phyloP scores from a whole-genome alignment of 257 asterid genomes.

The Ballota nigra region DNA sequence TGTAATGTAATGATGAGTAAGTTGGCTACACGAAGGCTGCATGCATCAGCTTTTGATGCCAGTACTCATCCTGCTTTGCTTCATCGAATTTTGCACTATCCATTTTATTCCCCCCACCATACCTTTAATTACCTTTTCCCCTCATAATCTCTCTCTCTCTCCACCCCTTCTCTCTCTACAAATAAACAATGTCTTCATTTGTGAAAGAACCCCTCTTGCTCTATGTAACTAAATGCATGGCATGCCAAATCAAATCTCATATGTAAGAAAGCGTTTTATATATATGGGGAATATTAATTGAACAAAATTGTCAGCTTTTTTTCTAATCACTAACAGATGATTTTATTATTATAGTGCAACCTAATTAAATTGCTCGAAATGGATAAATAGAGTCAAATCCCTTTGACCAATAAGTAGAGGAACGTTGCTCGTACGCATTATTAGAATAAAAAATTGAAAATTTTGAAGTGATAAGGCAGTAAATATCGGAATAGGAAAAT shows the following conservation, averaged over 20 bases:
- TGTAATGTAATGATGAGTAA: constrained; percentile 20
- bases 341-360: too few species aligned
- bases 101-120: constrained; percentile 22
- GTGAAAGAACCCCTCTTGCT: background rate
- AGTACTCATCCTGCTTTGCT: constrained; percentile 33
- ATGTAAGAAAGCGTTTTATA: background rate
- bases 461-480: background rate
- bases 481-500: background rate
- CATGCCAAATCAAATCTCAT: background rate
- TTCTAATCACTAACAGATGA: too few species aligned
- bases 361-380: too few species aligned
- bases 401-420: background rate
- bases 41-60: constrained; percentile 28
- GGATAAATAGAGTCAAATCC: background rate
- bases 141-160: constrained; percentile 3
- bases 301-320: background rate
- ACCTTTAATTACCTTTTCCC: constrained; percentile 27
- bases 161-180: constrained; percentile 3
- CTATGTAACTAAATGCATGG: too few species aligned
- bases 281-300: background rate
- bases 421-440: background rate
- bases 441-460: background rate
- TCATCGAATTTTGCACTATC: constrained; percentile 42
- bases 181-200: constrained; percentile 30
- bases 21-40: constrained; percentile 28